Base-by-base conservation (phyloP, 192 early-diverging fungal species). In the Coemansia sp. region DNA sequence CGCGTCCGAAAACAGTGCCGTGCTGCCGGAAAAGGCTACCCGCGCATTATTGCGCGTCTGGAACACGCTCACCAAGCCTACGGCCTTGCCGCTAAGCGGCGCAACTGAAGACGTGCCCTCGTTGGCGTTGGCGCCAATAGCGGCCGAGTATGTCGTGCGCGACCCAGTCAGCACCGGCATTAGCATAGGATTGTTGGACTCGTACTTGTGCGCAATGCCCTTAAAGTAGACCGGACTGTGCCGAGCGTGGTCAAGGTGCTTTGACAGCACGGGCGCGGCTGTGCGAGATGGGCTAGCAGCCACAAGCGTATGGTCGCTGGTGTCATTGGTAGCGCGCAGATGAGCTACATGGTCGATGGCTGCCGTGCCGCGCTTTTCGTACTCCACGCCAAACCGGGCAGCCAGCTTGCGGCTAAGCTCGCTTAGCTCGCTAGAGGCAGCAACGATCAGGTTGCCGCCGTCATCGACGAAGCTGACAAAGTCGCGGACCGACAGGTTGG, bases 31-130 rank as follows among this genome's bases (percentile, higher is more conserved):
- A 69, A 99, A 87, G 3, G 89, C 88, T 14, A 95, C 90, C 20
- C 98, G 82, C 5, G 96, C 94, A 68, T 94, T 95, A 74, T 91
- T 90, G 45, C 92, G 82, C 5, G 98, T 88, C 85, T 99, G 96
- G 77, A 97, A 84, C 22, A 90, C 88, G 32, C 89, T 89, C 22
- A 95, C 94, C 25, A 98, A 82, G 4, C 84, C 89, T 31, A 96
- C 65, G 1, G 86, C 59, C 32, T 69, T 71, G 24, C 93, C 96
- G 6, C 86, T 69, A 24, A 91, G 35, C 9, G 80, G 64, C 0
- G 64, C 51, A 27, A 77, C 74, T 36, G 67, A 59, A 19, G 77
- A 68, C 17, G 32, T 9, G 8, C 56, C 19, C 56, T 58, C 56
- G 20, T 38, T 58, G 20, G 56, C 36, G 22, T 4, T 32, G 27